phyloP scores from a whole-genome alignment of 139 green algal genomes.

The Chlamydomonas applanata region DNA sequence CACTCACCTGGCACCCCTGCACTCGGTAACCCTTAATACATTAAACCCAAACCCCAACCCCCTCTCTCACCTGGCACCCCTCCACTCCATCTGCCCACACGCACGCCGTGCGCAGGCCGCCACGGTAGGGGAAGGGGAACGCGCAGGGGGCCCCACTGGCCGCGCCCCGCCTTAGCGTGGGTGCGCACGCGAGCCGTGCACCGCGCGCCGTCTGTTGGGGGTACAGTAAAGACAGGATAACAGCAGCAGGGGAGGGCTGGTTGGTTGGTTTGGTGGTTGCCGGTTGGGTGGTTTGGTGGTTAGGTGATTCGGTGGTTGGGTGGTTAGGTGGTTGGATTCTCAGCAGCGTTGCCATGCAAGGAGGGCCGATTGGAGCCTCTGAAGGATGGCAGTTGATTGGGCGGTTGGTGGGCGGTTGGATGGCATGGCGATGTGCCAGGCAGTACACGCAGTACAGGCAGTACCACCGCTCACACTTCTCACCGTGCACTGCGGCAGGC shows the following conservation, averaged over 20 bases:
- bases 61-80: slow-evolving; percentile 20
- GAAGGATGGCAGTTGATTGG: neutral
- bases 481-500: no score
- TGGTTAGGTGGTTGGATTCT: neutral
- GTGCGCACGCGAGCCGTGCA: slow-evolving; percentile 22
- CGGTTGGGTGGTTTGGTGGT: neutral
- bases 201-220: slow-evolving; percentile 15
- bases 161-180: slow-evolving; percentile 3
- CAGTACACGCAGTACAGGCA: no score
- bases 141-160: neutral
- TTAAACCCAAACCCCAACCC: neutral
- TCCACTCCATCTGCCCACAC: slow-evolving; percentile 32
- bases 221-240: neutral
- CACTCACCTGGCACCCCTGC: slow-evolving; percentile 28
- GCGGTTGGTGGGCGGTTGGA: no score
- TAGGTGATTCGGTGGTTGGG: neutral
- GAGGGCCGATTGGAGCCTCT: neutral
- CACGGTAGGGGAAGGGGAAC: slow-evolving; percentile 21
- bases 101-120: slow-evolving; percentile 27
- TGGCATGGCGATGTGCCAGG: no score
- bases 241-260: neutral
- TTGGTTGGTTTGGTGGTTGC: neutral
- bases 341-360: neutral
- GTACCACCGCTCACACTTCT: no score
- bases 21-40: neutral